These are phyloP conservation scores for Phyllosticta citribraziliensis DNA, from an alignment of 2,329 filamentous ascomycete genomes.

Conservation along the genomic window DNA sequence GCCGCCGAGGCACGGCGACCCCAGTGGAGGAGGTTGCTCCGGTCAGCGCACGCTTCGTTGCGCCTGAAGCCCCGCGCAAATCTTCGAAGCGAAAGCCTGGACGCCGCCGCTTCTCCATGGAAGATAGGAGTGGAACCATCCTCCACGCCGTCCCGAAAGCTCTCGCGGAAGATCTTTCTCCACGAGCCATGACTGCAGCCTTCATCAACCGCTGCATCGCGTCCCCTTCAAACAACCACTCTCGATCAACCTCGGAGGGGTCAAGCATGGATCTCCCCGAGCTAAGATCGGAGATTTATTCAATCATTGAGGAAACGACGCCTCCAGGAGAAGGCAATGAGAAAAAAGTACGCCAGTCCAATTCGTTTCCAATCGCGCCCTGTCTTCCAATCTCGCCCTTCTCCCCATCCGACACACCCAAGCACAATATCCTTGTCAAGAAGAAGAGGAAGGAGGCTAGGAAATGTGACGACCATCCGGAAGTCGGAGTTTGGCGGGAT, in stretches of 20 bases:
- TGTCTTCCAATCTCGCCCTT: conserved; percentile 6
- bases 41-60: not conserved
- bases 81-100: conserved; percentile 5
- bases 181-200: not conserved
- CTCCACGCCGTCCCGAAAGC: conserved; percentile 26
- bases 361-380: conserved; percentile 14
- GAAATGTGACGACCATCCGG: conserved; percentile 13
- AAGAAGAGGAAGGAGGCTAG: conserved; percentile 1
- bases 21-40: conserved; percentile 10
- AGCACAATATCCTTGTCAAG: not conserved
- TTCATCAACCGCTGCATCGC: not conserved
- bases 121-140: conserved; percentile 11
- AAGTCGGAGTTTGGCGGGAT: conserved; percentile 37
- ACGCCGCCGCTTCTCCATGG: not conserved
- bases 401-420: not conserved
- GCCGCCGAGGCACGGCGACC: conserved; percentile 21
- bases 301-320: not conserved
- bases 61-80: not conserved
- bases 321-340: not conserved
- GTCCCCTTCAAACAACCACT: not conserved
- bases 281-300: not conserved
- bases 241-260: not conserved
- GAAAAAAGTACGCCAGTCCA: not conserved
- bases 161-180: not conserved
- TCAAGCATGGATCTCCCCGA: not conserved